Evolutionary conservation across 2,329 filamentous ascomycete genomes (phyloP), one percentile per base, ranked within the genome.

Genomic region (Xylariaceae sp.): DNA sequence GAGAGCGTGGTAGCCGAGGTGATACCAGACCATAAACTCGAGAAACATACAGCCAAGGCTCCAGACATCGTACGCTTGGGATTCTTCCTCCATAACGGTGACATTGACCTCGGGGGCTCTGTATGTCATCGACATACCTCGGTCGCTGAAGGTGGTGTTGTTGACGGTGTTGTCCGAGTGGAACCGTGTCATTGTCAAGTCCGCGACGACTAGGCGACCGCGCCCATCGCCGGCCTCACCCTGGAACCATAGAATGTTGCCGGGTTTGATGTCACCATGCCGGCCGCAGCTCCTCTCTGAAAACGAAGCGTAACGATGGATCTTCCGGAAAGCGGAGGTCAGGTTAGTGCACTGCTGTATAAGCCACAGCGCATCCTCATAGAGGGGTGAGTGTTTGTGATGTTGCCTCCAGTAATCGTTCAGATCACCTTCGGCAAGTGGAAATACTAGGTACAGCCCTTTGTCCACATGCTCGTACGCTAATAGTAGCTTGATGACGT

Each of bases 241-340:
- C 15, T 45, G 11, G 20, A 45, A 45, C 32, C 42, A 45, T 20
- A 45, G 23, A 8, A 45, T 45, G 32, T 45, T 45, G 3, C 23
- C 30, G 3, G 42, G 42, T 20, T 45, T 45, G 30, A 45, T 45
- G 24, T 45, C 42, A 6, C 42, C 42, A 35, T 45, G 42, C 29
- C 32, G 42, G 8, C 42, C 42, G 7, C 21, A 13, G 8, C 16
- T 15, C 6, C 35, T 13, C 6, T 13, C 37, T 30, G 27, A 13
- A 13, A 30, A 30, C 3, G 6, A 44, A 33, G 8, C 15, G 20
- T 44, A 27, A 8, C 8, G 27, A 44, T 44, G 41, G n/a, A 44
- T 33, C 9, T 32, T 45, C 1, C 18, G 4, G 5, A 45, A 13
- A 13, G 30, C 42, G 29, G 9, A 15, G 3, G 42, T 8, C 9